phyloP scores from a whole-genome alignment of 495 filamentous ascomycete species.

The Penicillium bovifimosum region DNA sequence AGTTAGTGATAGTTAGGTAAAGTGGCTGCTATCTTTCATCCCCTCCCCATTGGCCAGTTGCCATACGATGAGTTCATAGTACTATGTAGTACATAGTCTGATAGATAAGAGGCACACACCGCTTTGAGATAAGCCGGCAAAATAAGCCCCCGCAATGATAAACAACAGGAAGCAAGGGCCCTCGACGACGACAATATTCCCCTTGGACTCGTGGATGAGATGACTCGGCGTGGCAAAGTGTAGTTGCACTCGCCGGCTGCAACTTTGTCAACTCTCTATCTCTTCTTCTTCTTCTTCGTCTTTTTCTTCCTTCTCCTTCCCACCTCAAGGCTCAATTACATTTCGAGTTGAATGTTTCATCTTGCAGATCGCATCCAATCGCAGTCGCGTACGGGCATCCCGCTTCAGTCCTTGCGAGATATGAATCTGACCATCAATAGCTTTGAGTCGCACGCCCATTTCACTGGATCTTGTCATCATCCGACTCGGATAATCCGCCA shows the following conservation, averaged over 20 bases:
- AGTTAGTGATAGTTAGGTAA: no score
- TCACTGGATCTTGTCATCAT: conserved; percentile 1
- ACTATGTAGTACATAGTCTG: no score
- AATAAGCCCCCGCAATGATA: conserved; percentile 34
- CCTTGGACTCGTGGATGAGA: background rate
- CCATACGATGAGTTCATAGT: no score
- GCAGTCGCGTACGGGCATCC: background rate
- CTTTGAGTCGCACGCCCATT: background rate
- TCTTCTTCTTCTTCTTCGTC: background rate
- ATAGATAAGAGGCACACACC: no score
- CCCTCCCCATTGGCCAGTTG: no score
- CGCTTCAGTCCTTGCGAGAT: background rate
- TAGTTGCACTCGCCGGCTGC: background rate
- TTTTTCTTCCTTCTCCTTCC: background rate
- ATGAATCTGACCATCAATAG: background rate
- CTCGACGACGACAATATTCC: background rate
- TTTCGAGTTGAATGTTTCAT: background rate
- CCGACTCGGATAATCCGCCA: conserved; percentile 12
- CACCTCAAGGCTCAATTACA: background rate
- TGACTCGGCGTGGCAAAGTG: background rate
- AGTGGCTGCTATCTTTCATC: no score
- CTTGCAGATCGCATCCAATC: background rate
- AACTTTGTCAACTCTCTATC: background rate
- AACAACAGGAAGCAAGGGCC: conserved; percentile 28
- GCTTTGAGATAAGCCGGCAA: conserved; percentile 27